Evolutionary conservation across 2,329 filamentous ascomycete genomes (phyloP).

Genomic region (Fusarium brevicatenulatum): DNA sequence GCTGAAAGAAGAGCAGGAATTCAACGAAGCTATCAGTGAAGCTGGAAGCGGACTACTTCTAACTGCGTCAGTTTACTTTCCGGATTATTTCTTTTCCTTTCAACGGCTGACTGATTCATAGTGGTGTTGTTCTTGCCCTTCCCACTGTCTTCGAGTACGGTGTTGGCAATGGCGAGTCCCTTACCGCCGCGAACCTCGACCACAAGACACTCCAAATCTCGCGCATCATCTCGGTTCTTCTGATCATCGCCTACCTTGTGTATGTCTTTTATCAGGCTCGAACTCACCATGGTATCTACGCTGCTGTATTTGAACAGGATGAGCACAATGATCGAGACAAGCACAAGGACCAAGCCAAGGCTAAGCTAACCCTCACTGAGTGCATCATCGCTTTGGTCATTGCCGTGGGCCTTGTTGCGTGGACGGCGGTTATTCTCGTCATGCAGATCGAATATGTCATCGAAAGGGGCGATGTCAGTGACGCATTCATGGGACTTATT

Average conservation of each 20-base stretch:
- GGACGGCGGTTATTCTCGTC: slow-evolving; percentile 80
- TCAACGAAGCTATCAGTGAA: slow-evolving; percentile 81
- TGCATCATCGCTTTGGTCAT: slow-evolving; percentile 72
- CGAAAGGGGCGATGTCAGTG: slow-evolving; percentile 55
- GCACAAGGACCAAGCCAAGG: slow-evolving; percentile 67
- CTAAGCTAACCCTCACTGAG: slow-evolving; percentile 80
- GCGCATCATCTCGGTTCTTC: slow-evolving; percentile 74
- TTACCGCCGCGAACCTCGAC: slow-evolving; percentile 54
- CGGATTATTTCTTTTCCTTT: slow-evolving; percentile 1
- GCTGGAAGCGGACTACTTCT: slow-evolving; percentile 80
- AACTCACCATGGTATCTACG: slow-evolving; percentile 80
- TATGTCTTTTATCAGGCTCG: slow-evolving; percentile 79
- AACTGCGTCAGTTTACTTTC: slow-evolving; percentile 70
- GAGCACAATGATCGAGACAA: slow-evolving; percentile 74
- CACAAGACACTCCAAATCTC: slow-evolving; percentile 72
- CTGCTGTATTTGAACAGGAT: slow-evolving; percentile 76
- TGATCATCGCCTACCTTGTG: slow-evolving; percentile 74
- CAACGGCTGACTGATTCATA: slow-evolving; percentile 46
- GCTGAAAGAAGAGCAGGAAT: slow-evolving; percentile 72
- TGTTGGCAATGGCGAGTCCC: slow-evolving; percentile 44
- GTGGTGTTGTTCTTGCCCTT: slow-evolving; percentile 53
- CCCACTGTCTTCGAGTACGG: slow-evolving; percentile 67
- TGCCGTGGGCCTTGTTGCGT: slow-evolving; percentile 73
- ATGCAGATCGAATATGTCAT: slow-evolving; percentile 73
- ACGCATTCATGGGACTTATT: slow-evolving; percentile 74